Evolutionary conservation across 2,329 filamentous ascomycete genomes (phyloP).

Genomic region (Colletotrichum sp.): DNA sequence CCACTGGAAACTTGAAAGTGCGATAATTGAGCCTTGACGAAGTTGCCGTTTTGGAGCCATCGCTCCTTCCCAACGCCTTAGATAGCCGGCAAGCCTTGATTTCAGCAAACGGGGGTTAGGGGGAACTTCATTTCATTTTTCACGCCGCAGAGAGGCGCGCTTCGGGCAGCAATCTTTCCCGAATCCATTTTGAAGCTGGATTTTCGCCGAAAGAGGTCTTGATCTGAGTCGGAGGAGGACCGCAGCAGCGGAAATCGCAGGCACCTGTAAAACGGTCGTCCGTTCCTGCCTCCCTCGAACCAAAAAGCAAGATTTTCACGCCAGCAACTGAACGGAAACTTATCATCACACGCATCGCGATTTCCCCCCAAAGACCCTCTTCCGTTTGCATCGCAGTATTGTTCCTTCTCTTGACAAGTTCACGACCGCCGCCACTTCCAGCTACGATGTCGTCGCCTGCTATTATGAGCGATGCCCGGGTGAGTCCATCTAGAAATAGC

Average conservation of each 20-base stretch:
- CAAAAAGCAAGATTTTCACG: background rate
- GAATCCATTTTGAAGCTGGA: background rate
- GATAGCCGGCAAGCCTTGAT: background rate
- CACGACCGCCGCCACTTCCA: background rate
- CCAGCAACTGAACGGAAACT: background rate
- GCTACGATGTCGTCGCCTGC: too few relatives aligned
- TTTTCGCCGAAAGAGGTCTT: background rate
- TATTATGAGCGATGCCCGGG: too few relatives aligned
- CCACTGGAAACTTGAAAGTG: background rate
- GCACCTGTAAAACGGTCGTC: background rate
- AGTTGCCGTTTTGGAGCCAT: too few relatives aligned
- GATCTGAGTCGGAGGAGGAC: background rate
- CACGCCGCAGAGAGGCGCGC: background rate
- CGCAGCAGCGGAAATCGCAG: background rate
- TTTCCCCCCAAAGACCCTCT: background rate
- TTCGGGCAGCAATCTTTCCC: background rate
- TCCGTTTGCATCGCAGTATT: background rate
- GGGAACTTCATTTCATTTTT: background rate
- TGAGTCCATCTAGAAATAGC: too few relatives aligned
- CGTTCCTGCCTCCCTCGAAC: background rate
- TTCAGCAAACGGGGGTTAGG: background rate
- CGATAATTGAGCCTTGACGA: background rate
- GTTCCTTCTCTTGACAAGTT: background rate
- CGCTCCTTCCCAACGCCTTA: background rate
- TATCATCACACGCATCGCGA: background rate